A percentile compares a stretch with the other conserved stretches of the same genome.
phyloP scores from a whole-genome alignment of 1,139 yeast genomes.

The Taphrina deformans region DNA sequence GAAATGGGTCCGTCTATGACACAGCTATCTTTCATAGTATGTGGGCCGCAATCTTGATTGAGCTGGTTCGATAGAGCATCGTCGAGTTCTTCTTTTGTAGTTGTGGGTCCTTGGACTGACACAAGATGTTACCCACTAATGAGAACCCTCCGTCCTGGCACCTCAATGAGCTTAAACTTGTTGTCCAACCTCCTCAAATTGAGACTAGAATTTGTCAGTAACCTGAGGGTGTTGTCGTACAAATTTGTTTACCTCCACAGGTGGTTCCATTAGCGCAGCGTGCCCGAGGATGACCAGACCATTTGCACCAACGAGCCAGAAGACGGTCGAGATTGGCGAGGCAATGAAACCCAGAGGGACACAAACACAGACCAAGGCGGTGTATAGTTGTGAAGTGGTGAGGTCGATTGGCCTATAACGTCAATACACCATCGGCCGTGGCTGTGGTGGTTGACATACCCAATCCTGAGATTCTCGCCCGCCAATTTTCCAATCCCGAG shows the following conservation, averaged over 20 bases:
- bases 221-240: neutral
- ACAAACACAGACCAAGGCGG: conserved; percentile 45
- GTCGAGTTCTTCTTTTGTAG: too few relatives aligned
- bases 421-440: neutral
- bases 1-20: too few relatives aligned
- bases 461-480: conserved; percentile 67
- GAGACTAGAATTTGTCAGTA: conserved; percentile 43
- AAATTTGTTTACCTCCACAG: conserved; percentile 60
- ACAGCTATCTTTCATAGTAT: too few relatives aligned
- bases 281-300: conserved; percentile 84
- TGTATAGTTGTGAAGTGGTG: conserved; percentile 82
- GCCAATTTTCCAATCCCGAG: conserved; percentile 73
- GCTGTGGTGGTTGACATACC: conserved; percentile 10
- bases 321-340: conserved; percentile 85
- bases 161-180: too few relatives aligned
- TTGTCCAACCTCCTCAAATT: conserved; percentile 34
- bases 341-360: conserved; percentile 91
- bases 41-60: too few relatives aligned
- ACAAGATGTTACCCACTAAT: too few relatives aligned
- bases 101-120: too few relatives aligned
- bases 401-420: conserved; percentile 50
- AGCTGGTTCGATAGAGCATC: too few relatives aligned
- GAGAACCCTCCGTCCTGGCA: too few relatives aligned
- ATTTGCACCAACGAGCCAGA: conserved; percentile 97
- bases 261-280: conserved; percentile 94